Evolutionary conservation across 1,139 yeast genomes (phyloP).

Genomic region (Blastobotrys petasosporus): DNA sequence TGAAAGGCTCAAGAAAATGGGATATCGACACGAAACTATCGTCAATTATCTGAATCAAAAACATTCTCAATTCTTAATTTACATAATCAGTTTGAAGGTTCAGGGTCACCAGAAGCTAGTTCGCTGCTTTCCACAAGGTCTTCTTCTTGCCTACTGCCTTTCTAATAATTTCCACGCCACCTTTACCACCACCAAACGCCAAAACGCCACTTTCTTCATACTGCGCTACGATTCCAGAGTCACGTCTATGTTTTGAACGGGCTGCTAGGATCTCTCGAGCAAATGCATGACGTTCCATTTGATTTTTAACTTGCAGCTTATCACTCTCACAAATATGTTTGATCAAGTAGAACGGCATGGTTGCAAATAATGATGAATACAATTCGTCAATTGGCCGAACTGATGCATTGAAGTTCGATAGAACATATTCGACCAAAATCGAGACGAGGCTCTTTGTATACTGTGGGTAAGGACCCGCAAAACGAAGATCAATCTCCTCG

Average conservation of each 20-base stretch:
- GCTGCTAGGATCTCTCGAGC: conserved; percentile 26
- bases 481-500: conserved; percentile 21
- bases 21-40: too few relatives aligned
- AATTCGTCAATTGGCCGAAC: conserved; percentile 20
- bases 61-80: too few relatives aligned
- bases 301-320: conserved; percentile 23
- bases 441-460: conserved; percentile 27
- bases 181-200: conserved; percentile 34
- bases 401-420: conserved; percentile 21
- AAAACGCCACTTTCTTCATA: conserved; percentile 33
- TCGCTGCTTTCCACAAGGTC: conserved; percentile 31
- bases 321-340: conserved; percentile 30
- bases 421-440: conserved; percentile 23
- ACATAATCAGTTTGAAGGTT: too few relatives aligned
- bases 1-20: conserved; percentile 3
- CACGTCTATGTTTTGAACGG: conserved; percentile 24
- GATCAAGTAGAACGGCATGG: conserved; percentile 28
- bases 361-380: conserved; percentile 19
- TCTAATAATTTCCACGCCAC: conserved; percentile 33
- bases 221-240: conserved; percentile 10
- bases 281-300: conserved; percentile 31
- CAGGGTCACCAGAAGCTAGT: conserved; percentile 2
- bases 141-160: conserved; percentile 28
- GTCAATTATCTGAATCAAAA: too few relatives aligned
- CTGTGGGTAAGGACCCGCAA: conserved; percentile 34